Evolutionary conservation across 2,329 filamentous ascomycete genomes (phyloP), one percentile per base, ranked within the genome.

Genomic region (Ophiostoma pallidulum): DNA sequence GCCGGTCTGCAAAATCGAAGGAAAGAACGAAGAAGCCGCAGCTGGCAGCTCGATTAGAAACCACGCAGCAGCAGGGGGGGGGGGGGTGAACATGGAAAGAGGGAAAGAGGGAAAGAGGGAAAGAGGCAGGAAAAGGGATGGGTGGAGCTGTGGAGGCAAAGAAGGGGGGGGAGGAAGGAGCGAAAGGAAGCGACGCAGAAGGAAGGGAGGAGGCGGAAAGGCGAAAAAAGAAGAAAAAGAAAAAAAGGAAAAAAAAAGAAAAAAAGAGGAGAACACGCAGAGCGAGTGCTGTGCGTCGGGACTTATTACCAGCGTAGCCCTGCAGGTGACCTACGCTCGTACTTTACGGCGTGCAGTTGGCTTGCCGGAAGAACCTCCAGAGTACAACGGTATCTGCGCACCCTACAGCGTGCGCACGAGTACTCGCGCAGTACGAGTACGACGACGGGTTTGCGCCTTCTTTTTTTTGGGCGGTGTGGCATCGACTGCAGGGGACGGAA

Each of bases 261-360:
- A 36, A 29, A 42, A 42, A 18, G 28, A 35, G 29, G 38, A 31
- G 45, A 37, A 29, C 28, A 16, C n/a, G 16, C 19, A 29, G 38
- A 31, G 18, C 18, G 33, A 16, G 38, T 16, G 38, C 31, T 41
- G 38, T 32, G 38, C 45, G 45, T 42, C 32, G 45, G 45, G 45
- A 47, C 38, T 39, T 41, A 35, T 36, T 18, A 46, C 22, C 29
- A n/a, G 35, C n/a, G n/a, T n/a, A n/a, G n/a, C n/a, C 35, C 28
- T 46, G 43, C 43, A 46, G 43, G 43, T 46, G 43, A 46, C 43
- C 43, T 24, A 16, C 35, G n/a, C n/a, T n/a, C n/a, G n/a, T n/a
- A n/a, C 14, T 19, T 16, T 28, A 19, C 40, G 16, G 24, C 32
- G 24, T 28, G 24, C 24, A 28, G 24, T 28, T n/a, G n/a, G n/a